Base-by-base conservation (phyloP, 208 protist genomes). In the Tritrichomonas musculus region DNA sequence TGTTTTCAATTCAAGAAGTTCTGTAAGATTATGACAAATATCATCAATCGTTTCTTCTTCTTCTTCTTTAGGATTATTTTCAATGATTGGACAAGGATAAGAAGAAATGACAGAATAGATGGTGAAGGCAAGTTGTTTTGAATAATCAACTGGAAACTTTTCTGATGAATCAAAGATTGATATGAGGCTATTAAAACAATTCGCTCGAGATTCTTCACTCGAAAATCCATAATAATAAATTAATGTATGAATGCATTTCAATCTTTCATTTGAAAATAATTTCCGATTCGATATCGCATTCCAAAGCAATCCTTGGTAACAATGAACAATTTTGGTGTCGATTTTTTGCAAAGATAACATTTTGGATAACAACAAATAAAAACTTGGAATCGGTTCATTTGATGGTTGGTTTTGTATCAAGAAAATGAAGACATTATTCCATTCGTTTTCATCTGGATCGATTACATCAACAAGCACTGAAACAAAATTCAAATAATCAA, bases 151-250 rank as follows among this genome's bases (percentile, higher is more conserved):
- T n/a, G 3, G 3, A n/a, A 69, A 17, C 5, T 69, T 69, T n/a
- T 69, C 64, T 69, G 5, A n/a, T n/a, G 8, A 33, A 13, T 69
- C 64, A n/a, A 69, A 69, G 5, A 69, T 5, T 33, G 64, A 33
- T n/a, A 69, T n/a, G 17, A 69, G 17, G 17, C 17, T 60, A 27
- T 25, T 53, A 47, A 88, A 88, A 57, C 77, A 88, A 17, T 88
- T 27, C 25, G 1, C 44, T 57, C 77, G 44, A 33, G 20, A 39
- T 88, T 53, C 27, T 57, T 53, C 22, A 39, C 13, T 53, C 39
- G 77, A 13, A 57, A 88, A 88, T 39, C 77, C 77, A 57, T 88
- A 88, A 57, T 88, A 88, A 39, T 39, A 88, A 39, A 57, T 57
- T 14, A 53, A 53, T 39, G 41, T 88, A n/a, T 88, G 77, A 1